A percentile compares a stretch with the other conserved stretches of the same genome.
Evolutionary conservation across 2,329 filamentous ascomycete species (phyloP).

Genomic region (Fusarium vanettenii): DNA sequence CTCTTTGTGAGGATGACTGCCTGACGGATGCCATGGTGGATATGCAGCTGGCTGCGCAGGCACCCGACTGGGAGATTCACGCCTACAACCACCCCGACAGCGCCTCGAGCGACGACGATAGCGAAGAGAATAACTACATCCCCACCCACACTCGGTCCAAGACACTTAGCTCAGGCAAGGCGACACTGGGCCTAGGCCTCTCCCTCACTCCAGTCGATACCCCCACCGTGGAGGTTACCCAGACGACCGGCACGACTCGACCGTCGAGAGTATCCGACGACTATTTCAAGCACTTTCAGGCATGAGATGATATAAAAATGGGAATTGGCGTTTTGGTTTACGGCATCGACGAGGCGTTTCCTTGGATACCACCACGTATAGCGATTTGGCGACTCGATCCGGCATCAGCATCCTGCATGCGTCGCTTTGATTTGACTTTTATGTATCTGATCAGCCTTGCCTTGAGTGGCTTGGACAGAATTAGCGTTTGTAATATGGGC

Average conservation of each 20-base stretch:
- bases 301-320: slow-evolving; percentile 29
- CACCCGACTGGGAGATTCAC: slow-evolving; percentile 42
- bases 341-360: slow-evolving; percentile 35
- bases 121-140: slow-evolving; percentile 43
- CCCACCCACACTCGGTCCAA: slow-evolving; percentile 51
- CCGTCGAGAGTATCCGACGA: slow-evolving; percentile 33
- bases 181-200: slow-evolving; percentile 38
- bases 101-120: slow-evolving; percentile 43
- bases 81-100: slow-evolving; percentile 47
- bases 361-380: slow-evolving; percentile 37
- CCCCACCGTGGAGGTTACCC: slow-evolving; percentile 28
- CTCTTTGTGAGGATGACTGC: slow-evolving; percentile 66
- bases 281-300: slow-evolving; percentile 40
- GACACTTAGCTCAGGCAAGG: slow-evolving; percentile 45
- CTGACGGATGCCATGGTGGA: slow-evolving; percentile 70
- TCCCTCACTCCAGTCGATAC: slow-evolving; percentile 43
- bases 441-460: slow-evolving; percentile 7
- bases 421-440: slow-evolving; percentile 21
- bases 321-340: slow-evolving; percentile 35
- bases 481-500: slow-evolving; percentile 26
- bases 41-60: slow-evolving; percentile 68
- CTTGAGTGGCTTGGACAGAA: slow-evolving; percentile 5
- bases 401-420: slow-evolving; percentile 30
- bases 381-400: slow-evolving; percentile 37
- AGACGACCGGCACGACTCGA: slow-evolving; percentile 33